Conservation (phyloP, 441 rosid genomes). For the Mallotus japonicus region DNA sequence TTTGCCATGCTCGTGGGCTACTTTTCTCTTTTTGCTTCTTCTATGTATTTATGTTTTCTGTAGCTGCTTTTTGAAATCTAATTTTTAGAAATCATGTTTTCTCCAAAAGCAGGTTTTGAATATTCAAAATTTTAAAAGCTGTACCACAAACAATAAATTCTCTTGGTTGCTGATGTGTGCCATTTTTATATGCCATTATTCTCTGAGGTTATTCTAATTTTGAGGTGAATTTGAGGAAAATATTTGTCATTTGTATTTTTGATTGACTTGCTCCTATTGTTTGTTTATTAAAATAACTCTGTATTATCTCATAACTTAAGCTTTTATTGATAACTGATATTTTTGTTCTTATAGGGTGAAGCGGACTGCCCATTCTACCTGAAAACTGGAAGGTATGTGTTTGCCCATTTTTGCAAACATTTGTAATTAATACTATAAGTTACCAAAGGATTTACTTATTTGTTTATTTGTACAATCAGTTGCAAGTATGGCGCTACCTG, state of each 20-base stretch:
- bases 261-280: neutral
- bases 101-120: too few species aligned
- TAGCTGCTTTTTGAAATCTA: too few species aligned
- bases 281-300: neutral
- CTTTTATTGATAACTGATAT: conserved; percentile 9
- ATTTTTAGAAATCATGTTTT: too few species aligned
- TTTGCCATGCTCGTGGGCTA: too few species aligned
- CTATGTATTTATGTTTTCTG: too few species aligned
- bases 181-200: too few species aligned
- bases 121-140: too few species aligned
- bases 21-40: too few species aligned
- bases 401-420: neutral
- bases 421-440: neutral
- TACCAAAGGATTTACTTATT: conserved; percentile 7
- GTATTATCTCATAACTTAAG: conserved; percentile 9
- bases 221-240: too few species aligned
- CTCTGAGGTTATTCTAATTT: too few species aligned
- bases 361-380: conserved; percentile 90
- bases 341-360: conserved; percentile 62
- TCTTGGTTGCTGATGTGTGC: too few species aligned
- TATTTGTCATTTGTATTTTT: neutral
- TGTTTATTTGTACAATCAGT: conserved; percentile 40
- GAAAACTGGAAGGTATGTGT: conserved; percentile 85
- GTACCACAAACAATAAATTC: too few species aligned
- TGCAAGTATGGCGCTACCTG: conserved; percentile 95